Evolutionary conservation across 176 grass and related monocot species (phyloP), one percentile per base, ranked within the genome.

Genomic region (Chloris gayana): DNA sequence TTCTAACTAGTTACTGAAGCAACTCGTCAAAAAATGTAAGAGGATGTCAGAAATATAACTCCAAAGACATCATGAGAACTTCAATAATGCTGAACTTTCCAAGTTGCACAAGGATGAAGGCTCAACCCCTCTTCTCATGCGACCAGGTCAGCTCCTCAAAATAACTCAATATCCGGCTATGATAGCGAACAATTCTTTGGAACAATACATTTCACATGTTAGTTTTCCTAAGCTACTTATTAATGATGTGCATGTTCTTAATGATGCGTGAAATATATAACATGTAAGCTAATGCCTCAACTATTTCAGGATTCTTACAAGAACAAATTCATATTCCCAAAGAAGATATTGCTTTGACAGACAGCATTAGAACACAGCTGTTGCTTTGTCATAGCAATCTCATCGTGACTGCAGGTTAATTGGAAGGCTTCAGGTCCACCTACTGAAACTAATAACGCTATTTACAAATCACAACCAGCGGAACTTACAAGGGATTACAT

Each of bases 401-500:
- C 42, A 42, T 45, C 46, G 32, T 17, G 1, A 32, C 59, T 24
- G 34, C n/a, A 14, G 21, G 26, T 22, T 54, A 12, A 65, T 13
- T 2, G n/a, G 18, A 85, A 57, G 53, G 33, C 30, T 56, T 14
- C 14, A 19, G 32, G 1, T 75, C 5, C 60, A 59, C 12, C 17
- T 37, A 65, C 3, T 14, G 14, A 50, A 72, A 51, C 44, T 6
- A 44, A 44, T 44, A 44, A 11, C 11, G 35, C 27, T 49, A 7
- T 59, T 33, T 39, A 42, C 72, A 79, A 31, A 57, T 5, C 1
- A 10, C 11, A 78, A 7, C 32, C 27, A 9, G 30, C 19, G 14
- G 46, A 45, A 31, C 31, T 66, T 85, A 80, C 45, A 85, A 56
- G 30, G 9, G 21, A 85, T 32, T 73, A 56, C 53, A 78, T 44